Evolutionary conservation across 2,329 filamentous ascomycete genomes (phyloP).

Genomic region (Monosporascus cannonballus): DNA sequence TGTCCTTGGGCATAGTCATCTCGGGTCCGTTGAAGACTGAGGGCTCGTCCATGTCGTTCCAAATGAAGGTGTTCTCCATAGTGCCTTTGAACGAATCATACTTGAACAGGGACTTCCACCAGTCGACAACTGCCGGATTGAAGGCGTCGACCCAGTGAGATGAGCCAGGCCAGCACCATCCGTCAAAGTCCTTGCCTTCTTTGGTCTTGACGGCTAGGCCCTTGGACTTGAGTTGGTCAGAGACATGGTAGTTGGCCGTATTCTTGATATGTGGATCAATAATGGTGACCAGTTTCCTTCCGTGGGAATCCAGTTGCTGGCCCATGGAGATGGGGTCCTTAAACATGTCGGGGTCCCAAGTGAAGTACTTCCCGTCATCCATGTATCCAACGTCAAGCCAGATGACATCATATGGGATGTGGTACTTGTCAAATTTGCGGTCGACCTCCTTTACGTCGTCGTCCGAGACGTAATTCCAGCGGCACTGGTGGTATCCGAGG

Average conservation of each 20-base stretch:
- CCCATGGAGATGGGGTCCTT: constrained; percentile 81
- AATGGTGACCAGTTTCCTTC: constrained; percentile 86
- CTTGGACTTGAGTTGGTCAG: constrained; percentile 76
- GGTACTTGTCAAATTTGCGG: constrained; percentile 88
- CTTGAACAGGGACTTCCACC: constrained; percentile 87
- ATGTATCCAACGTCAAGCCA: constrained; percentile 99
- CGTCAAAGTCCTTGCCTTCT: constrained; percentile 81
- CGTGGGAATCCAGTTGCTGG: constrained; percentile 75
- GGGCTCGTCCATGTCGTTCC: constrained; percentile 99
- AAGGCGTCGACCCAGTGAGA: constrained; percentile 97
- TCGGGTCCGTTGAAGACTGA: constrained; percentile 98
- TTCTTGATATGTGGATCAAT: constrained; percentile 99
- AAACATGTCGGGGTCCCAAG: constrained; percentile 89
- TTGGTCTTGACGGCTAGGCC: constrained; percentile 85
- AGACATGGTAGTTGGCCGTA: constrained; percentile 66
- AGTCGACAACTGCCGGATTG: constrained; percentile 82
- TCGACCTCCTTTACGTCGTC: constrained; percentile 97
- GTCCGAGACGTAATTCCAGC: constrained; percentile 98
- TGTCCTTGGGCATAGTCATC: constrained; percentile 98
- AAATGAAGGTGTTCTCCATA: constrained; percentile 81
- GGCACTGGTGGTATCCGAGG: constrained; percentile 92
- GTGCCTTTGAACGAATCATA: constrained; percentile 86
- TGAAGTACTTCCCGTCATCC: constrained; percentile 96
- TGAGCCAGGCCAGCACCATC: constrained; percentile 97
- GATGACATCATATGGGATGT: constrained; percentile 97